Evolutionary conservation across 352 stramenopile genomes (phyloP), one percentile per base, ranked within the genome.

Genomic region (Pythium aquatile): DNA sequence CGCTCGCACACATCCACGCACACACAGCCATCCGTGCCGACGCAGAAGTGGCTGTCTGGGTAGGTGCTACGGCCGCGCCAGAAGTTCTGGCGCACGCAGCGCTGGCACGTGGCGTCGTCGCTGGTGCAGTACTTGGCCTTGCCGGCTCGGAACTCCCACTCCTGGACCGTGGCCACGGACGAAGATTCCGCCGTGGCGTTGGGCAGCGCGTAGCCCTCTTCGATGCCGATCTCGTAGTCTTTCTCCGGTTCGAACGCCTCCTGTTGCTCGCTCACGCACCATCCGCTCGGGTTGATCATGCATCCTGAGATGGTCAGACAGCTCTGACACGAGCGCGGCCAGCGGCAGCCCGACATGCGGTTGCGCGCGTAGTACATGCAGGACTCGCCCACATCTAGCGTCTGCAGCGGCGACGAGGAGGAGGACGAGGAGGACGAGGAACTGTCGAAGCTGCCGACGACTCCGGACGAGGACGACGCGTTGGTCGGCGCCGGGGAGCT

Each of bases 1-100:
- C 62, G 62, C 49, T 68, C 62, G 37, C 62, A 68, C 17, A 55
- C 62, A 56, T 68, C 62, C 29, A 68, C 37, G 29, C 62, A 68
- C 33, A 68, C 62, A 16, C 62, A 68, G 40, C n/a, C 42, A 7
- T 52, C 37, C 9, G 52, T 30, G 14, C 62, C 62, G 0, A 63
- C 17, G 10, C 62, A 68, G n/a, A 63, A 68, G 10, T 56, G 62
- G 29, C 62, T 68, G 24, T 68, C 62, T 1, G 62, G 62, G n/a
- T 58, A 63, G 33, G 53, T 17, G 30, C 17, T 40, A 10, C 55
- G 44, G 9, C 32, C 30, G 13, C 62, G 62, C 55, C 55, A 68
- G 33, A 68, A 68, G 37, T 68, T 68, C 35, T 26, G 26, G 8
- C 33, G 48, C 20, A 40, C 37, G 39, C 62, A 68, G 2, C 14